Base-by-base conservation (phyloP, 1,284 basidiomycete genomes). In the Pseudozyma thailandica region DNA sequence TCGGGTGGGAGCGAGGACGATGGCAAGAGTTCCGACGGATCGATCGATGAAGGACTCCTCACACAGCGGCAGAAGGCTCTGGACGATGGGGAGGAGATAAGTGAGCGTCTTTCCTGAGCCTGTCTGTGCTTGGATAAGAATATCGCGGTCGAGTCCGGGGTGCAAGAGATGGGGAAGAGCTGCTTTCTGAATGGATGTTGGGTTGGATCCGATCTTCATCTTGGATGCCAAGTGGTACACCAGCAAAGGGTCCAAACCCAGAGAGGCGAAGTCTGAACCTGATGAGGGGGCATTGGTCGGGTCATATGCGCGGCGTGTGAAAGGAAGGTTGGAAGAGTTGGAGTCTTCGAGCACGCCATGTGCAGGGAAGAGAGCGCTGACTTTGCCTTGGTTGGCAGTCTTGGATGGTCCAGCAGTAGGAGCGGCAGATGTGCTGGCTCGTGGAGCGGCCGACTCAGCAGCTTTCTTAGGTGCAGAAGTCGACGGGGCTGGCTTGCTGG, bases 31-130 rank as follows among this genome's bases (percentile, higher is more conserved):
- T 16, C 96, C 96, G 55, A 91, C 88, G 0, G 87, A 87, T 44
- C 90, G 88, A 80, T 93, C 93, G 54, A 83, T 82, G 44, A 82
- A 79, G 1, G 92, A 93, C 31, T 78, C 74, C 21, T 89, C 88
- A 53, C 93, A 92, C 31, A 98, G 86, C 0, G 93, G 93, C 26
- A 98, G 87, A 39, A 96, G 89, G 80, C 95, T 92, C 76, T 98
- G 93, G 37, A 99, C 88, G 82, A 98, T 94, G 18, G 96, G 96
- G 4, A 98, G 88, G 16, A 98, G 88, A 85, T 92, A 99, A 3
- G 95, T 89, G 21, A 98, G 86, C 0, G 95, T 98, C 85, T 98
- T 98, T 75, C 96, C 96, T 0, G 94, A 98, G 61, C 96, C 96
- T 0, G 96, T 98, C 83, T 99, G 95, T 5, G 93, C 92, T 82